phyloP scores from a whole-genome alignment of 2,329 filamentous ascomycete species.

The Apiospora rasikravindrae region DNA sequence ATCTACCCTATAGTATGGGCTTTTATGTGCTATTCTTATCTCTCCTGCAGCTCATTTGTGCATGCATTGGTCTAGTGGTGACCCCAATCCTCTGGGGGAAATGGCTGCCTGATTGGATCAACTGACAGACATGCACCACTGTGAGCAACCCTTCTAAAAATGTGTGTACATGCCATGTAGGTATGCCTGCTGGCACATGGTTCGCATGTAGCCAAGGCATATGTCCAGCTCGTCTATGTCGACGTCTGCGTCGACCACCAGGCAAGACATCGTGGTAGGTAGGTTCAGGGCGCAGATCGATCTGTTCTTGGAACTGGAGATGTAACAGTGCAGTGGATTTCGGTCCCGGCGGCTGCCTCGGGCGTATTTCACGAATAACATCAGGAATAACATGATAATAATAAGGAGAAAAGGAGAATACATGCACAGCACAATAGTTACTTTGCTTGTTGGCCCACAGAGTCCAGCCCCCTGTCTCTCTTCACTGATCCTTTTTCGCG shows the following conservation, averaged over 20 bases:
- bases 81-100: not conserved
- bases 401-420: not conserved
- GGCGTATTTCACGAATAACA: not conserved
- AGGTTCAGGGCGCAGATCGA: not conserved
- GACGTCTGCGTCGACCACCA: not conserved
- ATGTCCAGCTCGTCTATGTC: not conserved
- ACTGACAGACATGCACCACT: not conserved
- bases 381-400: too few species aligned
- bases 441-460: not conserved
- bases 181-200: conserved; percentile 13
- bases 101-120: not conserved
- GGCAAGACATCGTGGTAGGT: not conserved
- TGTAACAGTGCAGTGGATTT: not conserved
- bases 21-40: conserved; percentile 4
- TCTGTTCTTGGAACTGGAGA: not conserved
- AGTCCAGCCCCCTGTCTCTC: not conserved
- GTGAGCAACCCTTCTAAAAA: not conserved
- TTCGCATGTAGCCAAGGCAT: not conserved
- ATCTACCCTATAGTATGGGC: not conserved
- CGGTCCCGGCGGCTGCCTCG: not conserved
- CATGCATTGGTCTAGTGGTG: conserved; percentile 5
- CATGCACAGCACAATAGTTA: not conserved
- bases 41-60: not conserved
- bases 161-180: not conserved
- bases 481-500: not conserved